Percentiles rank a stretch among this genome's conserved stretches.
Evolutionary conservation across 805 yeast genomes (phyloP).

Genomic region (Saturnispora besseyi): DNA sequence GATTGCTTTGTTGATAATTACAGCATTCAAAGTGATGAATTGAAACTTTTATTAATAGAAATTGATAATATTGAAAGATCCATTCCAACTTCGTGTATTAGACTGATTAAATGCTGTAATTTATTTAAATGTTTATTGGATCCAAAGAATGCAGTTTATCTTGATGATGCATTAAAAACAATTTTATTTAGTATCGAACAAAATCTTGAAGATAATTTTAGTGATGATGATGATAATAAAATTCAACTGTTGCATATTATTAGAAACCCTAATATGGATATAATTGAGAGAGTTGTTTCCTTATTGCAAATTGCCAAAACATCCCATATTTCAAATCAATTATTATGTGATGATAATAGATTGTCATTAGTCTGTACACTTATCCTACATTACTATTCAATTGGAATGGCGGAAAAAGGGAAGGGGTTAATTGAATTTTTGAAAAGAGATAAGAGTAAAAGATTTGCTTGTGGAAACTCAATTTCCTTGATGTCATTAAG

Average conservation of each 20-base stretch:
- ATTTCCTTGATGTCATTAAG: conserved; percentile 25
- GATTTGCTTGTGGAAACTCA: conserved; percentile 13
- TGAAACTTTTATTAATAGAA: neutral
- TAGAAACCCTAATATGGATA: conserved; percentile 6
- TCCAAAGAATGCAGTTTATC: conserved; percentile 16
- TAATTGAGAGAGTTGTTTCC: conserved; percentile 1
- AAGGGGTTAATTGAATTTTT: conserved; percentile 21
- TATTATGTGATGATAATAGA: conserved; percentile 25
- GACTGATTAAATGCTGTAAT: conserved; percentile 21
- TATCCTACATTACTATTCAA: conserved; percentile 22
- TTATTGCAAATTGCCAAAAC: conserved; percentile 2
- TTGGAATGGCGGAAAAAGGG: conserved; percentile 16
- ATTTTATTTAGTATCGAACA: conserved; percentile 18
- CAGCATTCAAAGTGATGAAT: neutral
- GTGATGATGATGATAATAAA: neutral
- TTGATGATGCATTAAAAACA: conserved; percentile 20
- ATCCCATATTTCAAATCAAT: neutral
- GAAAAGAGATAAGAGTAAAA: conserved; percentile 11
- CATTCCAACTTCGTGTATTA: conserved; percentile 22
- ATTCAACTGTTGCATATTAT: neutral
- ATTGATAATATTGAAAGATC: conserved; percentile 9
- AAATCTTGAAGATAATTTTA: conserved; percentile 14
- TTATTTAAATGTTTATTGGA: conserved; percentile 22
- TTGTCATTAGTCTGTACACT: conserved; percentile 24
- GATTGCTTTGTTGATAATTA: conserved; percentile 5